A percentile compares a stretch with the other conserved stretches of the same genome.
Conservation (phyloP, 306 rosid genomes). For the Geum urbanum region DNA sequence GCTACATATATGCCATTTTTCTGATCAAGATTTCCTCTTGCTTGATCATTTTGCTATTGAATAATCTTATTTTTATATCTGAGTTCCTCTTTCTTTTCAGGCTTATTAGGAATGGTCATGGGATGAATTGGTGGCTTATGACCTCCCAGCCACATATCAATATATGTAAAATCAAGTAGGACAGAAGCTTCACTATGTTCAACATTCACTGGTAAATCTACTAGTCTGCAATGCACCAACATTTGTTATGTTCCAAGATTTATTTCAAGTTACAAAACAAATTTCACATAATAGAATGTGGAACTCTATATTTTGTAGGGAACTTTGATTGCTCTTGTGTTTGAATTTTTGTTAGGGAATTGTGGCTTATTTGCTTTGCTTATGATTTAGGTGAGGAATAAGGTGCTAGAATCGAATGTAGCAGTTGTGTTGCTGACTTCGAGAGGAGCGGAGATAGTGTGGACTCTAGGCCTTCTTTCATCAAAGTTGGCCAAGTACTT, state of each 20-base stretch:
- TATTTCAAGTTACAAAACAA: not conserved
- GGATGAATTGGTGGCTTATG: constrained; percentile 92
- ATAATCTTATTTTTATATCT: not conserved
- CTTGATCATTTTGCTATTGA: not conserved
- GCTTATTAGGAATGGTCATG: constrained; percentile 92
- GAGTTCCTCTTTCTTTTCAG: constrained; percentile 21
- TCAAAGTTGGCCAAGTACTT: too few species aligned
- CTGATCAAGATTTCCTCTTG: not conserved
- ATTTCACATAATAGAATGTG: not conserved
- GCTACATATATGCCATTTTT: not conserved
- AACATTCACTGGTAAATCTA: constrained; percentile 75
- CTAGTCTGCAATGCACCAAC: not conserved
- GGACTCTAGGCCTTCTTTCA: too few species aligned
- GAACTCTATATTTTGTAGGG: constrained; percentile 47
- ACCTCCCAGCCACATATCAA: constrained; percentile 76
- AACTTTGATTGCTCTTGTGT: constrained; percentile 63
- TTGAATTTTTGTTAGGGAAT: too few species aligned
- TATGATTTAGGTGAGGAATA: too few species aligned
- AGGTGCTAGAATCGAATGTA: too few species aligned
- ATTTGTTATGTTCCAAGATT: constrained; percentile 3
- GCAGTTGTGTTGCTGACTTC: too few species aligned
- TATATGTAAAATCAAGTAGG: constrained; percentile 69
- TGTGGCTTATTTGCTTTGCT: too few species aligned
- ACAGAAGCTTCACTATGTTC: constrained; percentile 76
- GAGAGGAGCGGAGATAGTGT: too few species aligned